Conservation (phyloP, 768 basidiomycete genomes). For the Tulasnella calospora region DNA sequence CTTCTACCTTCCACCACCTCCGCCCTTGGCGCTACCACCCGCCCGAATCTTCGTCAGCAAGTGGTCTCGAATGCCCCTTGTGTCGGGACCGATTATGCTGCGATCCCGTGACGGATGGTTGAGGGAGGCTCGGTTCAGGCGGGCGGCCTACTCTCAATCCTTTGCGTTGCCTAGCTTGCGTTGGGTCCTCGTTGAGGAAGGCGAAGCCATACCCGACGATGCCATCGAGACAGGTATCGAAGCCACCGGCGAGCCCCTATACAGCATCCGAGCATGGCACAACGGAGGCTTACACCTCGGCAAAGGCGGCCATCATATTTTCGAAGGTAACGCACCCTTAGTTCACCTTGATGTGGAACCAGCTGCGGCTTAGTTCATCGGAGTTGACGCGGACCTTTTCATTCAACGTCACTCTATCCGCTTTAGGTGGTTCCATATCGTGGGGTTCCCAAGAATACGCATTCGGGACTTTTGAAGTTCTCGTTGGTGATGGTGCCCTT, state of each 20-base stretch:
- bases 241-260: conserved; percentile 32
- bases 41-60: not conserved
- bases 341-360: not conserved
- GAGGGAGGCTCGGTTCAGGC: not conserved
- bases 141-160: conserved; percentile 28
- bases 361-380: not conserved
- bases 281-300: conserved; percentile 35
- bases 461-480: conserved; percentile 34
- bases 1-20: not conserved
- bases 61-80: not conserved
- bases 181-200: conserved; percentile 35
- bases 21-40: not conserved
- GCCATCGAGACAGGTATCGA: conserved; percentile 35
- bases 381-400: not conserved
- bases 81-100: not conserved
- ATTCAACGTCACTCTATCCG: not conserved
- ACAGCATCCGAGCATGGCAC: conserved; percentile 34
- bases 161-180: conserved; percentile 32
- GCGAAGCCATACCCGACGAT: conserved; percentile 31
- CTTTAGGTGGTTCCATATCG: conserved; percentile 32
- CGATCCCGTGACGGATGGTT: not conserved
- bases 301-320: conserved; percentile 29
- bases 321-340: not conserved
- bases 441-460: conserved; percentile 34
- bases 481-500: conserved; percentile 33